phyloP scores from a whole-genome alignment of 495 filamentous ascomycete genomes.

The Staphylotrichum longicolle region DNA sequence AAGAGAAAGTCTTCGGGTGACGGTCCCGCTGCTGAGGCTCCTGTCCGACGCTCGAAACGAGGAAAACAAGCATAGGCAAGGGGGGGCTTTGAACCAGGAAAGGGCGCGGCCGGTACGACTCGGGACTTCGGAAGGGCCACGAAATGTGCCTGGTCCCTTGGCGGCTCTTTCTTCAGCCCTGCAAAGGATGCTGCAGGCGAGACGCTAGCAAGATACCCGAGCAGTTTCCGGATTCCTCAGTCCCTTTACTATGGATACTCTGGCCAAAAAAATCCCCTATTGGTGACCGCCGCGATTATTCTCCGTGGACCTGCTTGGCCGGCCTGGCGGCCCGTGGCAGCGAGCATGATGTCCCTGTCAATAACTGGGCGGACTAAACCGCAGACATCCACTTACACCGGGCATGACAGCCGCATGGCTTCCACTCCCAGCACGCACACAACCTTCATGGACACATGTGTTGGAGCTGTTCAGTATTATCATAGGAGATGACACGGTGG shows the following conservation, averaged over 20 bases:
- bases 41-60: constrained; percentile 35
- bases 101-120: constrained; percentile 13
- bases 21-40: constrained; percentile 20
- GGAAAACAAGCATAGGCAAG: constrained; percentile 26
- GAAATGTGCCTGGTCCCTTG: constrained; percentile 13
- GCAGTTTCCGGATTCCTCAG: neutral
- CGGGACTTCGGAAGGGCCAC: constrained; percentile 23
- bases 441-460: neutral
- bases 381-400: constrained; percentile 17
- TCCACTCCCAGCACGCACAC: neutral
- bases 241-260: neutral
- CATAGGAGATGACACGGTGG: constrained; percentile 1
- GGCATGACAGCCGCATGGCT: constrained; percentile 12
- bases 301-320: constrained; percentile 24
- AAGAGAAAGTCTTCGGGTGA: constrained; percentile 38
- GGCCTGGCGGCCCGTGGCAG: constrained; percentile 31
- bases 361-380: constrained; percentile 12
- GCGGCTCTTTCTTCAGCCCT: constrained; percentile 28
- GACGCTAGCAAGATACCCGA: constrained; percentile 24
- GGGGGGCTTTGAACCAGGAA: constrained; percentile 10
- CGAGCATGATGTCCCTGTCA: constrained; percentile 19
- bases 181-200: constrained; percentile 22
- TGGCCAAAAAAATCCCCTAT: constrained; percentile 31
- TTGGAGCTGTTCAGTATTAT: neutral
- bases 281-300: constrained; percentile 29